Evolutionary conservation across 108 stramenopile genomes (phyloP).

Genomic region (Skeletonema tropicum): DNA sequence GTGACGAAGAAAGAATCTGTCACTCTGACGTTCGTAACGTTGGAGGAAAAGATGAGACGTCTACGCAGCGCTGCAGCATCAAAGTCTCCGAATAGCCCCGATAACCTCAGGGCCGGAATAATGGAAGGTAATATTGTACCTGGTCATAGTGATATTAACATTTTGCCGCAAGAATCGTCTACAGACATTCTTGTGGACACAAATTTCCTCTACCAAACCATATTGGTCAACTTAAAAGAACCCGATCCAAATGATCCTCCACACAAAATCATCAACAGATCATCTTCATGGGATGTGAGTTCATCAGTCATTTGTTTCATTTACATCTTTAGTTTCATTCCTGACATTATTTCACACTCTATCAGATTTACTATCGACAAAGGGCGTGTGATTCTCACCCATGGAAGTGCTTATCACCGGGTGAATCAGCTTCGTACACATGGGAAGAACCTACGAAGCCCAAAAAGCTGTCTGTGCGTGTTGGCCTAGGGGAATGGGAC

Average conservation of each 20-base stretch:
- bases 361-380: slow-evolving; percentile 85
- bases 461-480: slow-evolving; percentile 80
- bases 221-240: slow-evolving; percentile 76
- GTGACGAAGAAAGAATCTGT: slow-evolving; percentile 32
- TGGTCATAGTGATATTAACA: neutral
- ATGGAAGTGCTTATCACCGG: slow-evolving; percentile 80
- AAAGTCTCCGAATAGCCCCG: slow-evolving; percentile 2
- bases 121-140: slow-evolving; percentile 13
- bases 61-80: slow-evolving; percentile 62
- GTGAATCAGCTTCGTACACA: slow-evolving; percentile 72
- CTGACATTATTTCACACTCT: neutral
- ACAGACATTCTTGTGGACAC: slow-evolving; percentile 77
- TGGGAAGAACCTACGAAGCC: slow-evolving; percentile 92
- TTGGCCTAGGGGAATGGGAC: slow-evolving; percentile 50
- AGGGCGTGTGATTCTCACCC: slow-evolving; percentile 73
- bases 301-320: neutral
- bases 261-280: slow-evolving; percentile 87
- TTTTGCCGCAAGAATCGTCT: slow-evolving; percentile 8
- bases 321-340: neutral
- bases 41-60: slow-evolving; percentile 87
- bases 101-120: neutral
- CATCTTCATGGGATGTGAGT: slow-evolving; percentile 51
- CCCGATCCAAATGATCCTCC: slow-evolving; percentile 64
- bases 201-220: slow-evolving; percentile 77
- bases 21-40: slow-evolving; percentile 84